A percentile compares a stretch with the other conserved stretches of the same genome.
These are phyloP conservation scores for Psilocybe cyanescens DNA, from an alignment of 768 basidiomycete species.

Conservation along the genomic window DNA sequence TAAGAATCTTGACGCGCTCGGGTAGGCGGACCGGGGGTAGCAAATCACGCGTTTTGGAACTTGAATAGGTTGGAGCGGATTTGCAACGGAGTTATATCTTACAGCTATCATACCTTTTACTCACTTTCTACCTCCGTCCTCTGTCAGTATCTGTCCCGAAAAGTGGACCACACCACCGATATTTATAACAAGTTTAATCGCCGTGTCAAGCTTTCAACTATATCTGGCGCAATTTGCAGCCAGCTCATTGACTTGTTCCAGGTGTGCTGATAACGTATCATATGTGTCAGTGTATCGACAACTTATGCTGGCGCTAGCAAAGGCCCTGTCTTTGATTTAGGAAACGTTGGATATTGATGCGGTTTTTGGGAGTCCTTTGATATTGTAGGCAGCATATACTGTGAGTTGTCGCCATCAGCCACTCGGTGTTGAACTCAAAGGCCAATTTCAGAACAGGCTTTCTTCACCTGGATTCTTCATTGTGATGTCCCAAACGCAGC, in stretches of 20 bases:
- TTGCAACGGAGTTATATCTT: background rate
- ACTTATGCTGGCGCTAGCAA: background rate
- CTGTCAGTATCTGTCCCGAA: background rate
- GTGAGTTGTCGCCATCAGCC: background rate
- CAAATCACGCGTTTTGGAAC: background rate
- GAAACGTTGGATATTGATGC: background rate
- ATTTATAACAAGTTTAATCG: background rate
- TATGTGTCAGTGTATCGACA: background rate
- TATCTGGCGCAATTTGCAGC: background rate
- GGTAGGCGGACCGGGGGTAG: background rate
- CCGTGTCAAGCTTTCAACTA: background rate
- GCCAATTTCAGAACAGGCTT: background rate
- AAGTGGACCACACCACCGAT: background rate
- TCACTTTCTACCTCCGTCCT: background rate
- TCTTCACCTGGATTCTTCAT: background rate
- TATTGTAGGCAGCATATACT: background rate
- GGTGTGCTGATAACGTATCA: background rate
- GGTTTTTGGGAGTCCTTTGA: background rate
- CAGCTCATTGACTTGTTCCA: background rate
- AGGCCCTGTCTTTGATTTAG: background rate
- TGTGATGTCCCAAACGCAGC: constrained; percentile 17
- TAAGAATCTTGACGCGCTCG: background rate
- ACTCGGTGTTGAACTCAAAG: background rate
- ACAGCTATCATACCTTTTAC: background rate
- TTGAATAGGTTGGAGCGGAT: background rate